Base-by-base conservation (phyloP, 78 protist genomes). In the Bodo saltans region DNA sequence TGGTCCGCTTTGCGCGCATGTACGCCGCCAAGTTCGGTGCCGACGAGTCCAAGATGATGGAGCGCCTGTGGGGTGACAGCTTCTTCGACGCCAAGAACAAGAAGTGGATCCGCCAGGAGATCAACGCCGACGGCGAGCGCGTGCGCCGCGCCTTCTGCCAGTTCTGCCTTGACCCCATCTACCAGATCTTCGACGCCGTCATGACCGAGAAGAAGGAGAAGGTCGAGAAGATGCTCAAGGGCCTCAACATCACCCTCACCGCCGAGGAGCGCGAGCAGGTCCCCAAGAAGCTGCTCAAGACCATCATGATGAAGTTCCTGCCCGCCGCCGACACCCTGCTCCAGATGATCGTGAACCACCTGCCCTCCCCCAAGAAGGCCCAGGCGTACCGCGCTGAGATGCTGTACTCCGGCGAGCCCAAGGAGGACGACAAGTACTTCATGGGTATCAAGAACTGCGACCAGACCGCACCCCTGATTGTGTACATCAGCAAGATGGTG, bases 401-500 rank as follows among this genome's bases (percentile, higher is more conserved):
- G 75, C 89, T 98, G 52, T 97, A 98, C 95, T 91, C 91, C 53
- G 99, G 99, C 53, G 34, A 37, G 75, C 32, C 27, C 38, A 41
- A 3, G 75, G 38, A 71, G 37, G 83, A 74, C 72, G 39, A 71
- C 79, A 92, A 29, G 40, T 85, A 82, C 85, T 95, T 93, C 33
- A 3, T 1, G 95, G 88, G 74, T 40, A 90, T 90, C 91, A 72
- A 74, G 72, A 68, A 84, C 70, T 95, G 98, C 90, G 95, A 97
- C 91, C 95, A 95, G 78, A 70, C 79, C n/a, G 99, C 96, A 28
- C 99, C 99, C 26, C 90, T 98, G 41, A 85, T 96, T 93, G 81
- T 98, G 94, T 99, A 98, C 96, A 93, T 98, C 76, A 92, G 98
- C 83, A 98, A 99, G 97, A 97, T 99, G 99, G 97, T 99, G 39